Base-by-base conservation (phyloP, 495 filamentous ascomycete genomes). In the Xylaria castorea region DNA sequence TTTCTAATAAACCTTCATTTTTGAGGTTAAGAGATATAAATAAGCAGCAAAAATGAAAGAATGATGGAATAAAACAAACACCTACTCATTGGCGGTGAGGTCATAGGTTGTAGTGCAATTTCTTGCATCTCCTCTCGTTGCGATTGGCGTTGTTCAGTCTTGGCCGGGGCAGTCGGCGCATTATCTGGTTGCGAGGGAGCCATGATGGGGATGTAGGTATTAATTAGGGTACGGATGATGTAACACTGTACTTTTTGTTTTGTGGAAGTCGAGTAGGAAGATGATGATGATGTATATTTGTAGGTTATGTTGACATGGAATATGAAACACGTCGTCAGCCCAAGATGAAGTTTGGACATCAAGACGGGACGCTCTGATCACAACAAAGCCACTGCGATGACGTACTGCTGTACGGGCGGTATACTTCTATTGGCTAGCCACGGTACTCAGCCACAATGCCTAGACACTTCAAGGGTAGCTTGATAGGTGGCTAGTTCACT, bases 61-160 rank as follows among this genome's bases (percentile, higher is more conserved):
- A 16, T 16, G 2, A 57, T 30, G 18, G 7, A 55, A 30, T 14
- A 30, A 27, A 55, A 38, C 38, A 2, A 7, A 18, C n/a, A 68
- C 81, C 2, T 75, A 83, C 81, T 73, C 81, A 83, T 83, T 20
- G 81, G 74, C 34, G 78, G 79, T 3, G 78, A 70, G 53, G 71
- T 71, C 7, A 71, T 66, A 2, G 81, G 81, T 53, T 83, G 81
- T 11, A 58, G 53, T 34, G 27, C 25, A 50, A 72, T 72, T 20
- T 66, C 70, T 25, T 67, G 62, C 70, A 72, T 72, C 30, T 67
- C 50, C 36, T 64, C 70, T n/a, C 7, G 50, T 51, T 34, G 62
- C 46, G 50, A 34, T 51, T 72, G 63, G 22, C 46, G 11, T 27
- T 72, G 70, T 57, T 72, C 51, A 11, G 25, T 60, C 51, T 66